Evolutionary conservation across 2,329 filamentous ascomycete species (phyloP).

Genomic region (Stachybotrys elegans): DNA sequence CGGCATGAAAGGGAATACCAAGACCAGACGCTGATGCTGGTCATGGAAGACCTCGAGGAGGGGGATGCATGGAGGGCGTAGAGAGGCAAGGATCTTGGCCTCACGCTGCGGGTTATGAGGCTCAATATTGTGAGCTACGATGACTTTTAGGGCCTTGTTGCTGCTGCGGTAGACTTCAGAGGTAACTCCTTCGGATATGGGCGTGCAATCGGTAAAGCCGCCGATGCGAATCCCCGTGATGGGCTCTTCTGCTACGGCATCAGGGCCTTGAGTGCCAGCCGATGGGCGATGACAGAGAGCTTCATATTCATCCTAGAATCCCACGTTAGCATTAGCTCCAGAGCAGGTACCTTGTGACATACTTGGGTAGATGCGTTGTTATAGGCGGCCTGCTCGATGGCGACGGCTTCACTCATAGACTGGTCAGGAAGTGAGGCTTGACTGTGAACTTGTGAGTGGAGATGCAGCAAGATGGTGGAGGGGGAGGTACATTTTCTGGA

Average conservation of each 20-base stretch:
- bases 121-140: conserved; percentile 65
- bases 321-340: conserved; percentile 17
- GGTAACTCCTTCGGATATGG: conserved; percentile 65
- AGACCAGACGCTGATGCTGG: conserved; percentile 63
- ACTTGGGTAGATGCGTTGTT: conserved; percentile 53
- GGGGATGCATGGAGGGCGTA: conserved; percentile 55
- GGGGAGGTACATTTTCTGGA: conserved; percentile 42
- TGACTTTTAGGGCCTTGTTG: conserved; percentile 74
- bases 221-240: conserved; percentile 47
- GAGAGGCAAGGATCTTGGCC: conserved; percentile 62
- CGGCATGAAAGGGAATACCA: conserved; percentile 82
- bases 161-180: conserved; percentile 72
- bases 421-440: conserved; percentile 21
- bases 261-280: too few species aligned
- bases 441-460: conserved; percentile 14
- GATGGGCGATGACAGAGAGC: too few species aligned
- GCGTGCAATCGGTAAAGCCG: conserved; percentile 45
- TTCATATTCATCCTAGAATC: conserved; percentile 54
- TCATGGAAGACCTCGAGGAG: conserved; percentile 72
- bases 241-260: too few species aligned
- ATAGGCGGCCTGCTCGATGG: conserved; percentile 61
- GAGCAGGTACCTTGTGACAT: conserved; percentile 20
- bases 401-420: conserved; percentile 47
- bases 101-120: conserved; percentile 83
- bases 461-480: neutral